Evolutionary conservation across 305 asterid species (phyloP), one percentile per base, ranked within the genome.

Genomic region (Euphrasia arctica): DNA sequence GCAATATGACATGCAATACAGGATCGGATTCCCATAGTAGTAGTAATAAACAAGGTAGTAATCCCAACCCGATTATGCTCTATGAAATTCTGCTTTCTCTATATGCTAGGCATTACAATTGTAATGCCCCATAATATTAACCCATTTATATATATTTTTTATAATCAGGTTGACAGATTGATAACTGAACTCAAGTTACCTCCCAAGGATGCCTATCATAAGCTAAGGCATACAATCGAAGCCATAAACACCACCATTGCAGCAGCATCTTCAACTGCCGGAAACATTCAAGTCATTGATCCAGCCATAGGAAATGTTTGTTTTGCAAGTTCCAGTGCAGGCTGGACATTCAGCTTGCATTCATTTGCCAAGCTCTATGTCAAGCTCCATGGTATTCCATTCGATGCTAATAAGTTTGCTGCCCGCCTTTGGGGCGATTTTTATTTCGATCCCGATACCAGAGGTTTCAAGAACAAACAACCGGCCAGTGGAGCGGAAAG

Each of bases 351-450:
- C 80, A 90, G 97, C 55, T 76, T 93, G 78, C 94, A 79, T 73
- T 93, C 99, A 9, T 93, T 90, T 78, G 96, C 97, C 42, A 93
- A 90, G 83, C 83, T 93, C 43, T 93, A 90, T 66, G 95, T 86
- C 28, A 93, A 90, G 77, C 90, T 93, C 69, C 97, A 93, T 22
- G 99, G 99, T 36, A 80, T 93, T 70, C 90, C 95, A 28, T 86
- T 93, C 81, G 99, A 93, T 79, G 89, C 96, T 31, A 73, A 77
- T 71, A 90, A 90, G 83, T 93, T 93, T 78, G 95, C 96, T 57
- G 74, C 89, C 67, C 88, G 95, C 39, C 96, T 93, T 59, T 93
- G 99, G 99, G 99, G 97, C 67, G 99, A 93, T 76, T 88, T 70
- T 72, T 93, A 90, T 76, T 93, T 73, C 36, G 97, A 92, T 54